Percentiles rank a stretch among this genome's conserved stretches.
Evolutionary conservation across 164 flowering plant genomes (phyloP).

Genomic region (Hamamelis virginiana): DNA sequence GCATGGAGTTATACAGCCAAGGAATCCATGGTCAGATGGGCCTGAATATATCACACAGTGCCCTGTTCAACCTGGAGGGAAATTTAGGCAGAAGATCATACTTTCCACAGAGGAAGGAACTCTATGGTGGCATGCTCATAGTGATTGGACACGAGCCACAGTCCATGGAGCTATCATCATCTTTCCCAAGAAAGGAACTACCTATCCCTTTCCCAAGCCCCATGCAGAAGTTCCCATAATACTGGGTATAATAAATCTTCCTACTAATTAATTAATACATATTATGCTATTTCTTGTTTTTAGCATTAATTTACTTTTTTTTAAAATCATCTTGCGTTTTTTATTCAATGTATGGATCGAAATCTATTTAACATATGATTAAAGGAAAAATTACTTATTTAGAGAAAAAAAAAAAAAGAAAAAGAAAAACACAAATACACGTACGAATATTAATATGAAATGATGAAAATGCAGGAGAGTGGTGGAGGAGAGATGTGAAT

Average conservation of each 20-base stretch:
- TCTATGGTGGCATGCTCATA: slow-evolving; percentile 21
- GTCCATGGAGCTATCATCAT: slow-evolving; percentile 13
- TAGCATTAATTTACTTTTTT: background rate
- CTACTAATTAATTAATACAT: too few relatives aligned
- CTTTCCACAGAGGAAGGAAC: slow-evolving; percentile 19
- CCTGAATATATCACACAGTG: slow-evolving; percentile 31
- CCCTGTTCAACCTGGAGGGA: slow-evolving; percentile 23
- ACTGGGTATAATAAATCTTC: slow-evolving; percentile 4
- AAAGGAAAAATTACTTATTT: background rate
- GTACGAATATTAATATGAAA: background rate
- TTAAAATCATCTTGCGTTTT: background rate
- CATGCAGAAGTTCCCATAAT: slow-evolving; percentile 16
- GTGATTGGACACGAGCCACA: slow-evolving; percentile 9
- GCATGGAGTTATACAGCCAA: slow-evolving; percentile 29
- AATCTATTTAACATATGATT: background rate
- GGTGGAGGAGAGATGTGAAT: slow-evolving; percentile 49
- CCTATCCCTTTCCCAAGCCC: slow-evolving; percentile 18
- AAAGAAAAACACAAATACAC: background rate
- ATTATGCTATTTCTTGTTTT: background rate
- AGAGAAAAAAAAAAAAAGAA: background rate
- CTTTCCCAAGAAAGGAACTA: slow-evolving; percentile 7
- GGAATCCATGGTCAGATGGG: slow-evolving; percentile 33
- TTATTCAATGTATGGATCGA: background rate
- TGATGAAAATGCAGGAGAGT: slow-evolving; percentile 33
- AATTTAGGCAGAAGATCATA: slow-evolving; percentile 12